Conservation (phyloP, 306 rosid species). For the Corylus heterophylla region DNA sequence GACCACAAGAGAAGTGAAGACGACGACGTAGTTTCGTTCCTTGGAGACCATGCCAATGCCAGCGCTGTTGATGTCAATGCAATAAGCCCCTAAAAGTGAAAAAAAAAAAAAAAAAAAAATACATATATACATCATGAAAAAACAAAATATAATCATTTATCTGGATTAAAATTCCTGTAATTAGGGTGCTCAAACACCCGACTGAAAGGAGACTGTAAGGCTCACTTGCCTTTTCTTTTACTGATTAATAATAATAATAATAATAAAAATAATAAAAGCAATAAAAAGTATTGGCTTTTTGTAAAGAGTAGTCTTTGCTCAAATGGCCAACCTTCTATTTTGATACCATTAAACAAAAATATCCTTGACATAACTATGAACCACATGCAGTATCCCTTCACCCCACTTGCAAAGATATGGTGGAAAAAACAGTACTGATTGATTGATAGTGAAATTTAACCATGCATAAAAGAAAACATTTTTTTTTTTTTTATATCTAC, state of each 20-base stretch:
- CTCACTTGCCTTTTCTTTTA: no score
- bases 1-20: constrained; percentile 69
- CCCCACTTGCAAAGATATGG: not conserved
- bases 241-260: no score
- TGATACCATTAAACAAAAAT: not conserved
- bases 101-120: not conserved
- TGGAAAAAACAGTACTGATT: not conserved
- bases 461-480: not conserved
- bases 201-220: no score
- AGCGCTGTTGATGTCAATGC: constrained; percentile 81
- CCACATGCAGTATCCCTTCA: not conserved
- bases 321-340: not conserved
- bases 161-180: not conserved
- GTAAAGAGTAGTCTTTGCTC: not conserved
- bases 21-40: constrained; percentile 53
- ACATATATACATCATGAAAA: not conserved
- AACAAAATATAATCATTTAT: not conserved
- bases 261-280: not conserved
- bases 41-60: constrained; percentile 52
- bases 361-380: not conserved
- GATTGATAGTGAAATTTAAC: not conserved
- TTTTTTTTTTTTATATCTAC: no score
- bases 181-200: no score
- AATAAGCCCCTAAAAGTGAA: constrained; percentile 64
- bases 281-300: not conserved